A percentile compares a stretch with the other conserved stretches of the same genome.
Conservation (phyloP, 208 protist genomes). For the Leptomonas seymouri region DNA sequence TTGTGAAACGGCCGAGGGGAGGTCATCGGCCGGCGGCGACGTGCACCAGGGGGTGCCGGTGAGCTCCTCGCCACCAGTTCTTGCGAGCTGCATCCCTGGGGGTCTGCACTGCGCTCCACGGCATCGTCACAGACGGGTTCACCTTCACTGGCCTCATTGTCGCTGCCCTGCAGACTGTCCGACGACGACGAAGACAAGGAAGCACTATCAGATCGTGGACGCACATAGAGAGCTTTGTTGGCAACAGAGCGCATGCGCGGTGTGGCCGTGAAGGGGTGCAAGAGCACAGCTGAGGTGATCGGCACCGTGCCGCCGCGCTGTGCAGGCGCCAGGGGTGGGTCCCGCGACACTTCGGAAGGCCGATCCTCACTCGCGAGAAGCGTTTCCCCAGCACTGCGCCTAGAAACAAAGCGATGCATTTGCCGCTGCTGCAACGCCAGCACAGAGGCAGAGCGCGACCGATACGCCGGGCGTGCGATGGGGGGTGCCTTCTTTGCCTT, state of each 20-base stretch:
- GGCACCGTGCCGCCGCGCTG: not conserved
- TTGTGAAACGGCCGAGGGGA: constrained; percentile 8
- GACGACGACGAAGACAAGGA: not conserved
- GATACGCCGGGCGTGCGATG: constrained; percentile 12
- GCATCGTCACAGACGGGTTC: no score
- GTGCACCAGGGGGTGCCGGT: no score
- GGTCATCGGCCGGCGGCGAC: constrained; percentile 3
- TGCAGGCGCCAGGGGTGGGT: not conserved
- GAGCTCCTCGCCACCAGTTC: not conserved
- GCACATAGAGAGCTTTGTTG: constrained; percentile 25
- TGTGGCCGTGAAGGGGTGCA: constrained; percentile 1
- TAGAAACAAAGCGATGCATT: not conserved
- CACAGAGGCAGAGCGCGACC: constrained; percentile 10
- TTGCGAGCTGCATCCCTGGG: not conserved
- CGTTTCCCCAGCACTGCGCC: not conserved
- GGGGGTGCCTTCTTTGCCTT: not conserved
- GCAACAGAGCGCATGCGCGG: constrained; percentile 8
- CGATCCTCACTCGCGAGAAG: no score
- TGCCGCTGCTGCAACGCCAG: not conserved
- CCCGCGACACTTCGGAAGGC: not conserved
- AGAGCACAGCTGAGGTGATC: not conserved
- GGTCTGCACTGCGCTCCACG: not conserved
- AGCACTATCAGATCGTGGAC: constrained; percentile 19
- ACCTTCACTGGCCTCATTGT: not conserved
- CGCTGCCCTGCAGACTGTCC: not conserved